Evolutionary conservation across 441 rosid genomes (phyloP).

Genomic region (Euphorbia corollata): DNA sequence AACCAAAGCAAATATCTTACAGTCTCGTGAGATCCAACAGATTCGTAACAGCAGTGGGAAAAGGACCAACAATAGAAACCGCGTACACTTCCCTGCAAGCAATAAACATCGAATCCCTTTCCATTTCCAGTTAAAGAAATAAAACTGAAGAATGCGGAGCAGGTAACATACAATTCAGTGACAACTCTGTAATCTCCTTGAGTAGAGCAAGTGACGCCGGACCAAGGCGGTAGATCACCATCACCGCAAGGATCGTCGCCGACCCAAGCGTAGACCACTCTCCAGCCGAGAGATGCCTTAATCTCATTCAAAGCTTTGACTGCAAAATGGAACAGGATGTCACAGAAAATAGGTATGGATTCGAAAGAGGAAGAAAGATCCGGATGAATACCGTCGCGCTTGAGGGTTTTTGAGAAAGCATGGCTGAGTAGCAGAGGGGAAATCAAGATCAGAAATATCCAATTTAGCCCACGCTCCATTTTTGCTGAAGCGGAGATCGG

Average conservation of each 20-base stretch:
- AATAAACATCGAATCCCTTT: neutral
- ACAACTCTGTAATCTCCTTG: constrained; percentile 62
- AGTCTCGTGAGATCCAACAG: constrained; percentile 65
- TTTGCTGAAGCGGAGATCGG: neutral
- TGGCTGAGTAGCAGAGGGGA: constrained; percentile 28
- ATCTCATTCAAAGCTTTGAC: constrained; percentile 81
- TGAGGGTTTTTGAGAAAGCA: constrained; percentile 55
- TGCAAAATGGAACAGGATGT: constrained; percentile 12
- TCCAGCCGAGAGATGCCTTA: constrained; percentile 68
- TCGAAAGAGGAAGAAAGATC: neutral
- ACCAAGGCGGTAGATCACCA: constrained; percentile 64
- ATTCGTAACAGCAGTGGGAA: constrained; percentile 70
- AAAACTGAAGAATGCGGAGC: neutral
- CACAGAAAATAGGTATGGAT: too few species aligned
- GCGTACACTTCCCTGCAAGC: constrained; percentile 66
- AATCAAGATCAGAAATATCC: constrained; percentile 26
- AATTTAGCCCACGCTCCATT: constrained; percentile 28
- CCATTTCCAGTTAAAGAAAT: neutral
- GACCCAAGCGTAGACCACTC: constrained; percentile 77
- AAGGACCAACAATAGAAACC: constrained; percentile 68
- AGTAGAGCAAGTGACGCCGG: constrained; percentile 71
- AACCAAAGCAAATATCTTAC: constrained; percentile 27
- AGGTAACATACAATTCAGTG: constrained; percentile 45
- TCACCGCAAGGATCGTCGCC: constrained; percentile 87
- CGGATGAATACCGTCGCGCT: constrained; percentile 50